phyloP scores from a whole-genome alignment of 2,329 filamentous ascomycete species.

The Talaromyces sp. region DNA sequence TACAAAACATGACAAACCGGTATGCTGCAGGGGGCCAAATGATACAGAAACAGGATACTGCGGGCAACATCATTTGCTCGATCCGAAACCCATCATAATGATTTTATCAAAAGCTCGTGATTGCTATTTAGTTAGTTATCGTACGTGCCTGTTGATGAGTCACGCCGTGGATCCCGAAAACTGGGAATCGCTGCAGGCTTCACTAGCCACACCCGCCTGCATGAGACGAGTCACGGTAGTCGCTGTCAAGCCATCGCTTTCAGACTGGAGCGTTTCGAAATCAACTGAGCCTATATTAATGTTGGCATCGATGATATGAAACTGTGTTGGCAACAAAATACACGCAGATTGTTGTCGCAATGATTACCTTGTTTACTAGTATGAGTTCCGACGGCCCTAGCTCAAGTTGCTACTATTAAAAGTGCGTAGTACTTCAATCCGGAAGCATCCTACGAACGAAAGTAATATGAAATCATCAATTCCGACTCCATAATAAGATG shows the following conservation, averaged over 20 bases:
- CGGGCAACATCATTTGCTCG: not conserved
- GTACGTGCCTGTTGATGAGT: not conserved
- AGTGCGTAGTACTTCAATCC: not conserved
- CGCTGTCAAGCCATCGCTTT: constrained; percentile 8
- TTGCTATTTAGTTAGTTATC: too few species aligned
- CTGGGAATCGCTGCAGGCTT: constrained; percentile 4
- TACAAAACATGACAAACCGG: constrained; percentile 13
- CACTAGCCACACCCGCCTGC: constrained; percentile 15
- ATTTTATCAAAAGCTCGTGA: not conserved
- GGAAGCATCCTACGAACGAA: not conserved
- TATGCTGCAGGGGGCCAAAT: constrained; percentile 5
- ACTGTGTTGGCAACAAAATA: not conserved
- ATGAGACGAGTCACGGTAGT: constrained; percentile 5
- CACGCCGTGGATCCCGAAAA: constrained; percentile 14
- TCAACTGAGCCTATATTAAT: not conserved
- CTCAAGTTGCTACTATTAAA: not conserved
- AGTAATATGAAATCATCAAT: not conserved
- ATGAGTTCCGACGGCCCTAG: not conserved
- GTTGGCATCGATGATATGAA: not conserved
- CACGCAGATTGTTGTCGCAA: not conserved
- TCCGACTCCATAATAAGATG: not conserved
- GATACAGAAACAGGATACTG: not conserved
- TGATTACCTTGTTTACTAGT: not conserved
- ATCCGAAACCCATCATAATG: not conserved
- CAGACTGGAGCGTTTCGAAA: not conserved